phyloP scores from a whole-genome alignment of 2,329 filamentous ascomycete genomes.

The Penicillium sp. region DNA sequence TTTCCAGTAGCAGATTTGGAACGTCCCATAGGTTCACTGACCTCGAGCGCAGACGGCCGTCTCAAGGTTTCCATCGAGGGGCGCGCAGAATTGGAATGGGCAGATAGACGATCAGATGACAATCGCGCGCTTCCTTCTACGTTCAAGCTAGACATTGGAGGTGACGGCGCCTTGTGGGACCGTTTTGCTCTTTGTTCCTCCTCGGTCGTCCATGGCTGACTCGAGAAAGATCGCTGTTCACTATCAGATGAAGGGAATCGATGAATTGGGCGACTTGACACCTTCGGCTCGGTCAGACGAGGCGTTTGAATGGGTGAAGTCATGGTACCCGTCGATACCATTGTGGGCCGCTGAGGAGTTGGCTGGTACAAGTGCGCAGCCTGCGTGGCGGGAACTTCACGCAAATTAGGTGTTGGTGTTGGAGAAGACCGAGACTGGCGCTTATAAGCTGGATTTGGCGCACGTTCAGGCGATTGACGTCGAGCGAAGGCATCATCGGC shows the following conservation, averaged over 20 bases:
- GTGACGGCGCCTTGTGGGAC: conserved; percentile 31
- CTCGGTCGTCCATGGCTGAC: conserved; percentile 45
- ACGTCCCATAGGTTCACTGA: conserved; percentile 57
- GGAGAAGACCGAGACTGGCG: conserved; percentile 30
- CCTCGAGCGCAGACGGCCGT: conserved; percentile 63
- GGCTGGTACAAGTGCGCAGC: conserved; percentile 40
- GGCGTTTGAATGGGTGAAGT: conserved; percentile 57
- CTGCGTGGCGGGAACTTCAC: conserved; percentile 27
- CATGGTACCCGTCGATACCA: conserved; percentile 78
- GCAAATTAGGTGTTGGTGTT: conserved; percentile 24
- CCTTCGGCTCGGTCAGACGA: conserved; percentile 28
- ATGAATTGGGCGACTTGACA: conserved; percentile 50
- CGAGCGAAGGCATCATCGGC: conserved; percentile 80
- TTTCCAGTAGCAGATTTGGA: conserved; percentile 66
- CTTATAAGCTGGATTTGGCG: conserved; percentile 31
- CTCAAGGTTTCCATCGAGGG: conserved; percentile 67
- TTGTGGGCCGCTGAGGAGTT: conserved; percentile 50
- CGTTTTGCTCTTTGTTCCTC: conserved; percentile 23
- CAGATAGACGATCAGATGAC: conserved; percentile 51
- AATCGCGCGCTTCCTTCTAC: conserved; percentile 53
- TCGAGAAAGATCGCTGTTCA: conserved; percentile 45
- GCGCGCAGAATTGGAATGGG: conserved; percentile 57
- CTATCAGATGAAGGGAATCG: conserved; percentile 51
- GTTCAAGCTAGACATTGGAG: conserved; percentile 33
- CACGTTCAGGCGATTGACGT: conserved; percentile 35